These are phyloP conservation scores for Solanum lignicaule DNA, from an alignment of 257 asterid species.

Conservation along the genomic window DNA sequence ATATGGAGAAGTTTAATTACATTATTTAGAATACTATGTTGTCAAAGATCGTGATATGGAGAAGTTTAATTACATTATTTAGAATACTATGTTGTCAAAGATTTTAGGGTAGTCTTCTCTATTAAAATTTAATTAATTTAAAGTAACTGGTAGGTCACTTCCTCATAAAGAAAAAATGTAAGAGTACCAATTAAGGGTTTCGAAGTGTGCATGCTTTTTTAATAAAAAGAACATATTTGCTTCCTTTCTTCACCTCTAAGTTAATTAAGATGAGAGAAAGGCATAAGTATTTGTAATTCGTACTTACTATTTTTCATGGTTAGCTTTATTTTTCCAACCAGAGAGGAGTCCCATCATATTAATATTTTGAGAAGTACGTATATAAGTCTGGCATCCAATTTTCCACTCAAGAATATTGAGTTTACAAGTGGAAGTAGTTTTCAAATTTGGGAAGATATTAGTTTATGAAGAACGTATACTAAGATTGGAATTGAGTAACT, in stretches of 20 bases:
- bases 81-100: background rate
- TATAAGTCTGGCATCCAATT: background rate
- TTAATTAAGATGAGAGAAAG: conserved; percentile 1
- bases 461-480: background rate
- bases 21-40: background rate
- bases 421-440: background rate
- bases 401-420: background rate
- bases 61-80: background rate
- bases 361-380: background rate
- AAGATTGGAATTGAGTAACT: background rate
- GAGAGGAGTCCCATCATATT: background rate
- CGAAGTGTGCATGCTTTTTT: background rate
- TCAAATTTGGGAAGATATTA: background rate
- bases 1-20: background rate
- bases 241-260: conserved; percentile 39
- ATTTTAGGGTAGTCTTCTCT: background rate
- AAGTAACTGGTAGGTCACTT: background rate
- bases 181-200: background rate
- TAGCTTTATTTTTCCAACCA: background rate
- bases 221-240: background rate
- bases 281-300: background rate
- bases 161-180: background rate
- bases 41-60: background rate
- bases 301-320: background rate
- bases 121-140: background rate